phyloP scores from a whole-genome alignment of 1,284 basidiomycete species.

The Malassezia dermatis region DNA sequence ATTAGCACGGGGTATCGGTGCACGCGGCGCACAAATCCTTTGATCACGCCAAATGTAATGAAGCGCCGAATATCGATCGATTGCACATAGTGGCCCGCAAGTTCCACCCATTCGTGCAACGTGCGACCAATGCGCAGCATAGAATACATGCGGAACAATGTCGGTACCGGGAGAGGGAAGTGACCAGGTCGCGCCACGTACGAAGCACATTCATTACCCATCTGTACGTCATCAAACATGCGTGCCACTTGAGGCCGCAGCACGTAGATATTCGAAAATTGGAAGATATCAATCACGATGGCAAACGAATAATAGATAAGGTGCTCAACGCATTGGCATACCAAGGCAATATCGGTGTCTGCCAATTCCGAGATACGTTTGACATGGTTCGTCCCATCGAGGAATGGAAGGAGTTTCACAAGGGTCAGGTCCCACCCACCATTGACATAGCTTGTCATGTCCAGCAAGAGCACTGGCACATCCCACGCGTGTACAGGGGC shows the following conservation, averaged over 20 bases:
- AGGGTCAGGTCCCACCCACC: slow-evolving; percentile 95
- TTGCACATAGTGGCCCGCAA: slow-evolving; percentile 53
- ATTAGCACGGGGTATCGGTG: slow-evolving; percentile 79
- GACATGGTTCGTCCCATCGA: slow-evolving; percentile 84
- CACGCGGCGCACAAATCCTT: slow-evolving; percentile 84
- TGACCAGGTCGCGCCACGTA: slow-evolving; percentile 71
- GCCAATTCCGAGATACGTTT: slow-evolving; percentile 81
- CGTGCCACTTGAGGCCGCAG: slow-evolving; percentile 71
- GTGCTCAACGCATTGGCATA: slow-evolving; percentile 79
- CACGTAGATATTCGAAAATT: slow-evolving; percentile 86
- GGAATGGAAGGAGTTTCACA: slow-evolving; percentile 58
- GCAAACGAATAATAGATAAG: slow-evolving; percentile 93
- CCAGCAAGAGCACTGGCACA: slow-evolving; percentile 81
- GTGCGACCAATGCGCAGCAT: slow-evolving; percentile 73
- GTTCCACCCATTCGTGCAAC: slow-evolving; percentile 78
- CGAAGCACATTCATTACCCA: slow-evolving; percentile 73
- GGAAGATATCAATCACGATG: slow-evolving; percentile 91
- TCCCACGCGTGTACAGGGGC: slow-evolving; percentile 82
- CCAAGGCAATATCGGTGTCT: slow-evolving; percentile 73
- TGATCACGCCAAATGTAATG: slow-evolving; percentile 97
- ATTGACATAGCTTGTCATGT: slow-evolving; percentile 67
- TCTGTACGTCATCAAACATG: slow-evolving; percentile 69
- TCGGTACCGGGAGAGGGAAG: slow-evolving; percentile 41
- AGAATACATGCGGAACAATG: slow-evolving; percentile 72
- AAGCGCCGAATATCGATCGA: slow-evolving; percentile 86